Evolutionary conservation across 2,329 filamentous ascomycete genomes (phyloP).

Genomic region (Sporothrix variecibatus): DNA sequence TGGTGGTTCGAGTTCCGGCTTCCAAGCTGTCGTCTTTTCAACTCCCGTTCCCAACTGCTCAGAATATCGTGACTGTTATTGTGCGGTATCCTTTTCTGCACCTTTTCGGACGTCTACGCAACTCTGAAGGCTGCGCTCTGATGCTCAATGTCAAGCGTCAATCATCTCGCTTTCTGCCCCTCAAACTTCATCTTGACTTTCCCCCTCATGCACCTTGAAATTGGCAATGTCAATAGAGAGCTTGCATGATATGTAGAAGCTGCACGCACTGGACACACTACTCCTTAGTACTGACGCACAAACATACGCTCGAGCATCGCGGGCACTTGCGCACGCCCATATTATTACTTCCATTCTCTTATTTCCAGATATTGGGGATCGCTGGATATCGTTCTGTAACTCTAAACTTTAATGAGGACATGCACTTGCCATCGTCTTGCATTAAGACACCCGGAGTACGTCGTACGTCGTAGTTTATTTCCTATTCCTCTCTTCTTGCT

Average conservation of each 20-base stretch:
- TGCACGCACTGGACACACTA: not conserved
- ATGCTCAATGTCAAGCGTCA: not conserved
- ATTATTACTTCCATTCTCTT: not conserved
- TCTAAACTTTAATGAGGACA: slow-evolving; percentile 10
- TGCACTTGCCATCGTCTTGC: not conserved
- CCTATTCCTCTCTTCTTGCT: not conserved
- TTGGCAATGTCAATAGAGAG: not conserved
- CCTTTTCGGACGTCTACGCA: too few species aligned
- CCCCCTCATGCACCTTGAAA: not conserved
- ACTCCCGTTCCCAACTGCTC: not conserved
- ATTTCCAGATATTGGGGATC: slow-evolving; percentile 8
- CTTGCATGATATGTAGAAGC: not conserved
- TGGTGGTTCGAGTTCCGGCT: not conserved
- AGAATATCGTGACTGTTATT: not conserved
- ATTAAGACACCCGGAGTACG: not conserved
- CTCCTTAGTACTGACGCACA: not conserved
- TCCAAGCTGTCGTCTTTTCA: not conserved
- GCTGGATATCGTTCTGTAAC: not conserved
- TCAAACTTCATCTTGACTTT: not conserved
- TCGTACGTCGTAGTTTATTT: not conserved
- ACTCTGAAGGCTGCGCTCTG: not conserved
- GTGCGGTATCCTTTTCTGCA: not conserved
- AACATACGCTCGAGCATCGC: not conserved
- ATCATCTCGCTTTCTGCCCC: not conserved
- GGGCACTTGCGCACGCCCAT: not conserved